These are phyloP conservation scores for Colletotrichum abscissum DNA, from an alignment of 2,329 filamentous ascomycete species.

Conservation along the genomic window DNA sequence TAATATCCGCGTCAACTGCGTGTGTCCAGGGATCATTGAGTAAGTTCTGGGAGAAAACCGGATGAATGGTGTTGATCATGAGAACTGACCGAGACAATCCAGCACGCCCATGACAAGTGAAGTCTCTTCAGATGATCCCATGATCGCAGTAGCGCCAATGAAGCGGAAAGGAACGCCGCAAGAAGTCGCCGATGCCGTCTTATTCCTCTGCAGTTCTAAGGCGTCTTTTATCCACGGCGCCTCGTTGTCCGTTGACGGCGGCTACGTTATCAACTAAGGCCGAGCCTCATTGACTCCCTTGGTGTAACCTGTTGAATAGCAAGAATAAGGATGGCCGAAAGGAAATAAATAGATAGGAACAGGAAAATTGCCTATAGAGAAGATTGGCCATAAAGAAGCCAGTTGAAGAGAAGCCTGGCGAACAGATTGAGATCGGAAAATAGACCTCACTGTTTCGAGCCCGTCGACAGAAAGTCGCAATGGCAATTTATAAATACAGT, in stretches of 20 bases:
- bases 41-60: constrained; percentile 31
- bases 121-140: constrained; percentile 46
- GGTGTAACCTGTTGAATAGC: no score
- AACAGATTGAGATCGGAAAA: neutral
- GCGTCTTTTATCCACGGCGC: constrained; percentile 58
- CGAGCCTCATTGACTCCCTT: no score
- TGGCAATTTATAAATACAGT: neutral
- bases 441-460: neutral
- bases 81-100: neutral
- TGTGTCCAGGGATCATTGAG: constrained; percentile 59
- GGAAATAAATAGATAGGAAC: neutral
- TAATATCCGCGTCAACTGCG: constrained; percentile 57
- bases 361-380: neutral
- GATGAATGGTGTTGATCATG: neutral
- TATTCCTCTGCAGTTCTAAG: constrained; percentile 57
- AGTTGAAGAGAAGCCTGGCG: neutral
- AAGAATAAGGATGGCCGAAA: no score
- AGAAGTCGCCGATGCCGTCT: constrained; percentile 57
- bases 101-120: constrained; percentile 56
- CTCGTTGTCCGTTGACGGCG: constrained; percentile 56
- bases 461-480: neutral
- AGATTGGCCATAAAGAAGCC: neutral
- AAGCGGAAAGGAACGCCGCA: constrained; percentile 54
- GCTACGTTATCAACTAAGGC: constrained; percentile 44
- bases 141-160: constrained; percentile 49